Conservation (phyloP, 129 eudicot genomes). For the Escallonia herrerae region DNA sequence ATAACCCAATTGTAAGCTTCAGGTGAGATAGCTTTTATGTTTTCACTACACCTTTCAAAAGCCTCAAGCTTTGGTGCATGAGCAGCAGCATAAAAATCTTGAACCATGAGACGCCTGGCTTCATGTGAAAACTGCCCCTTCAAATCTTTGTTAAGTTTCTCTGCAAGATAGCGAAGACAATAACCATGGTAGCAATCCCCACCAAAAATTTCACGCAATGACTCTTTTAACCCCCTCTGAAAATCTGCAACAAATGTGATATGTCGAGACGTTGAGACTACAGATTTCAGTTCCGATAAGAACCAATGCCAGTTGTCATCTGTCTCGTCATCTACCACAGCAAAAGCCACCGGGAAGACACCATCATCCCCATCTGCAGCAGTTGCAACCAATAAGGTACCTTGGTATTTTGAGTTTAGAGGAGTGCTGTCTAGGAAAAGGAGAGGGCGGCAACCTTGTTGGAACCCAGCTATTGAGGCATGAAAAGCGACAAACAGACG, state of each 20-base stretch:
- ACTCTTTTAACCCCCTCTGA: conserved; percentile 57
- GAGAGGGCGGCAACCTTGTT: conserved; percentile 77
- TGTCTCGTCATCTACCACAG: conserved; percentile 81
- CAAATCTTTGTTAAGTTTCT: conserved; percentile 76
- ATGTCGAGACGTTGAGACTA: conserved; percentile 39
- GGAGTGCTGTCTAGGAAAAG: conserved; percentile 71
- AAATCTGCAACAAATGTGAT: conserved; percentile 72
- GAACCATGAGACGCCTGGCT: conserved; percentile 88
- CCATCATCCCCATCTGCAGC: conserved; percentile 84
- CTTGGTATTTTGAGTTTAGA: conserved; percentile 79
- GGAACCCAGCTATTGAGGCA: conserved; percentile 83
- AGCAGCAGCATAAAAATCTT: conserved; percentile 80
- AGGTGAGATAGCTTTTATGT: conserved; percentile 74
- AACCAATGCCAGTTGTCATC: conserved; percentile 90
- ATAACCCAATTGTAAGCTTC: conserved; percentile 83
- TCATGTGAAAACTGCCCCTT: conserved; percentile 81
- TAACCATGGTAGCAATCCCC: conserved; percentile 64
- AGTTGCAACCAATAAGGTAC: conserved; percentile 62
- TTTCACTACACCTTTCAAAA: conserved; percentile 55
- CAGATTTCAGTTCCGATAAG: conserved; percentile 52
- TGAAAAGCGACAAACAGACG: conserved; percentile 75
- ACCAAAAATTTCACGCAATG: conserved; percentile 49
- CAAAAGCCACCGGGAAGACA: conserved; percentile 78
- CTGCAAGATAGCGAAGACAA: conserved; percentile 69
- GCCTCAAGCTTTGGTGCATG: conserved; percentile 54